Percentiles rank a stretch among this genome's conserved stretches.
Conservation (phyloP, 1,284 basidiomycete species). For the Ustilago cynodontis region DNA sequence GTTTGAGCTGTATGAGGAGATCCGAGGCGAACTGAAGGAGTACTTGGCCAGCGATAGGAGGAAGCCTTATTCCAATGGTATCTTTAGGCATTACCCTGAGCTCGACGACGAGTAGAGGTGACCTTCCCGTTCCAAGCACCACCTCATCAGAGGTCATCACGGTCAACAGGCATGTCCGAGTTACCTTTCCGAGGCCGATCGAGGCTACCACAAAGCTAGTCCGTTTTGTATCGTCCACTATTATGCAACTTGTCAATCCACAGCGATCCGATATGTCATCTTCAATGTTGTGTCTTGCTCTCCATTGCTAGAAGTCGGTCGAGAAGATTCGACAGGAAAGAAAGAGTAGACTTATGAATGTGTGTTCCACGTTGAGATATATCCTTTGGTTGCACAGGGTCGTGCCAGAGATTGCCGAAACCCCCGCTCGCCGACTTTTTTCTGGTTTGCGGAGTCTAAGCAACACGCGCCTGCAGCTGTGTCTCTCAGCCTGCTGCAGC, state of each 20-base stretch:
- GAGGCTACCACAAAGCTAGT: no score
- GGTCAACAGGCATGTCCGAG: no score
- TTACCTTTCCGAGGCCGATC: no score
- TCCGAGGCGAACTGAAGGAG: conserved; percentile 70
- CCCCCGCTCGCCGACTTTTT: neutral
- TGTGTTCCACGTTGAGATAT: conserved; percentile 1
- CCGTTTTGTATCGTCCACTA: no score
- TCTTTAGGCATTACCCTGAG: conserved; percentile 74
- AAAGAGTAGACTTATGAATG: neutral
- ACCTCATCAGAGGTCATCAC: no score
- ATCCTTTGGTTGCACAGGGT: neutral
- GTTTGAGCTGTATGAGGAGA: conserved; percentile 50
- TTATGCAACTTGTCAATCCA: neutral
- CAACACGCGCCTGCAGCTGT: neutral
- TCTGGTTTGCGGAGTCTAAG: no score
- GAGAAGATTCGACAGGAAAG: neutral
- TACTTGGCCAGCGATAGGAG: conserved; percentile 73
- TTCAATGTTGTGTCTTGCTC: neutral
- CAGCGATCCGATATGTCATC: neutral
- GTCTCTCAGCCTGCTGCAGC: neutral
- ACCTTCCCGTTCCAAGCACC: neutral
- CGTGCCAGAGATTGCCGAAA: conserved; percentile 12
- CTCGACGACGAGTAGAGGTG: conserved; percentile 70
- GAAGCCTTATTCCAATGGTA: conserved; percentile 71
- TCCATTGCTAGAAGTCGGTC: neutral